A percentile compares a stretch with the other conserved stretches of the same genome.
Evolutionary conservation across 345 rosid genomes (phyloP).

Genomic region (Populus euphratica): DNA sequence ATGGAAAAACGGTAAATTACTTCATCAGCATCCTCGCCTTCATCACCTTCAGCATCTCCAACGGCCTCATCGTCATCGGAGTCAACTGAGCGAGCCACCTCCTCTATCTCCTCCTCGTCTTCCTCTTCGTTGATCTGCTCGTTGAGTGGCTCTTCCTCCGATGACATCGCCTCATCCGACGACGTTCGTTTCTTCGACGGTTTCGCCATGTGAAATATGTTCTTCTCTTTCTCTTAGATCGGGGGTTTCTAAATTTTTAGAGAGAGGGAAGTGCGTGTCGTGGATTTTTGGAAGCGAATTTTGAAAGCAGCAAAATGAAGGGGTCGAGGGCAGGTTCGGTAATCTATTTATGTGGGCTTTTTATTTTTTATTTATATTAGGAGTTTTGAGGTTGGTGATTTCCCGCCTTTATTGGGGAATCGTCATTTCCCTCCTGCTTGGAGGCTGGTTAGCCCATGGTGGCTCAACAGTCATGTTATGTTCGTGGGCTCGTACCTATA

Average conservation of each 20-base stretch:
- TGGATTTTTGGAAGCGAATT: slow-evolving; percentile 8
- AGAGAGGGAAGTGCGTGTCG: not conserved
- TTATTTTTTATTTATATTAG: slow-evolving; percentile 1
- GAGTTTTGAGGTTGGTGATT: slow-evolving; percentile 1
- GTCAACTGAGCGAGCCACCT: slow-evolving; percentile 79
- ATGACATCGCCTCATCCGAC: slow-evolving; percentile 69
- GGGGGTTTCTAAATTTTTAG: slow-evolving; percentile 36
- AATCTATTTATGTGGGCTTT: not conserved
- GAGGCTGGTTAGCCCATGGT: not conserved
- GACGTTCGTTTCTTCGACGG: slow-evolving; percentile 53
- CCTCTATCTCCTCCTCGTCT: slow-evolving; percentile 96
- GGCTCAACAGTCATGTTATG: not conserved
- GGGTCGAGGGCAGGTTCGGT: not conserved
- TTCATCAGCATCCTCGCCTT: slow-evolving; percentile 41
- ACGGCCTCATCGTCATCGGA: slow-evolving; percentile 59
- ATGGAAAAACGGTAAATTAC: slow-evolving; percentile 17
- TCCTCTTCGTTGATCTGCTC: slow-evolving; percentile 66
- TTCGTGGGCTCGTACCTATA: not conserved
- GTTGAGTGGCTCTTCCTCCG: slow-evolving; percentile 62
- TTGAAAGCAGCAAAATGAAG: not conserved
- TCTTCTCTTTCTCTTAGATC: slow-evolving; percentile 23
- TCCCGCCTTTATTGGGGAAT: slow-evolving; percentile 35
- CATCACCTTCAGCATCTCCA: slow-evolving; percentile 18
- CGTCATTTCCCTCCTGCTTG: slow-evolving; percentile 29
- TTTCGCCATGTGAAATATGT: slow-evolving; percentile 32